phyloP scores from a whole-genome alignment of 257 asterid genomes.

The Solanum neorickii region DNA sequence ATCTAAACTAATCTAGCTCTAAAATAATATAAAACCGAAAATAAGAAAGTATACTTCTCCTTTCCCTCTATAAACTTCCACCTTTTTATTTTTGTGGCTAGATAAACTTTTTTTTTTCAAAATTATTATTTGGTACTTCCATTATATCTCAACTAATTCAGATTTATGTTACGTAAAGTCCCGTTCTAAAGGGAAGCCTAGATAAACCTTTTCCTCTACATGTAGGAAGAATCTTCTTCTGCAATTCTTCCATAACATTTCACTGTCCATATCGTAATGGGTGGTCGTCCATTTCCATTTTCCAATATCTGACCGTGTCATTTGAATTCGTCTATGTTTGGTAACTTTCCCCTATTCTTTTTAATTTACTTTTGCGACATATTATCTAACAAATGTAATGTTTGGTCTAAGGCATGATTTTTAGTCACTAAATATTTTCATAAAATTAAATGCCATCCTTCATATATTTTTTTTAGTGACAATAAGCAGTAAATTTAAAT shows the following conservation, averaged over 20 bases:
- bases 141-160: background rate
- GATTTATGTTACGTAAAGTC: accelerated
- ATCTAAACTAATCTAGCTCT: background rate
- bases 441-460: background rate
- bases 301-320: background rate
- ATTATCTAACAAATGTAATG: background rate
- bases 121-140: accelerated
- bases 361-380: background rate
- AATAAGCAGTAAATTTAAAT: no score
- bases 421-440: background rate
- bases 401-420: background rate
- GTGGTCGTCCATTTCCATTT: background rate
- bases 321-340: background rate
- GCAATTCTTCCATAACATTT: background rate
- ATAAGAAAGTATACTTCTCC: background rate
- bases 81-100: background rate
- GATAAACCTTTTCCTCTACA: background rate
- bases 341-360: background rate
- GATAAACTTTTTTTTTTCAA: no score
- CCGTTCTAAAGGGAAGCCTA: accelerated
- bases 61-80: background rate
- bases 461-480: background rate
- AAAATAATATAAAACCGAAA: background rate
- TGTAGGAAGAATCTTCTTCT: background rate
- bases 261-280: background rate